Conservation (phyloP, 768 basidiomycete genomes). For the Clathrus columnatus region DNA sequence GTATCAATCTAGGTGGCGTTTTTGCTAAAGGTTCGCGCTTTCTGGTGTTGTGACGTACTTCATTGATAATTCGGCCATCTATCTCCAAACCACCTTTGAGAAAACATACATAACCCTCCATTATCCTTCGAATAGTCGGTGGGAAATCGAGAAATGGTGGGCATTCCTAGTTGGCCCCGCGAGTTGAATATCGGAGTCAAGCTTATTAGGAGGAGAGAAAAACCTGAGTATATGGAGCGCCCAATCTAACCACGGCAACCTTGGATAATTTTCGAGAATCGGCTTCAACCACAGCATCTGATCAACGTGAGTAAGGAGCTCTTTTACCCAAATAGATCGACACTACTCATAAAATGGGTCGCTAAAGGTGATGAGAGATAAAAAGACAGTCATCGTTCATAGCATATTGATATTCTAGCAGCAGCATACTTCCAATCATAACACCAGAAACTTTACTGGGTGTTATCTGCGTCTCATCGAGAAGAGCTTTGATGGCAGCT, state of each 20-base stretch:
- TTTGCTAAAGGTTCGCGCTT: constrained; percentile 32
- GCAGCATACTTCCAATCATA: constrained; percentile 42
- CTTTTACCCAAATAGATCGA: too few species aligned
- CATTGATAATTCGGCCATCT: constrained; percentile 11
- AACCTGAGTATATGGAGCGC: constrained; percentile 43
- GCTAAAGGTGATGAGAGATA: too few species aligned
- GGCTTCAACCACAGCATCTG: constrained; percentile 53
- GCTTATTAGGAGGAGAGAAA: not conserved
- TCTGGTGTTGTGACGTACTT: constrained; percentile 5
- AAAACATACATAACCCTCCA: constrained; percentile 28
- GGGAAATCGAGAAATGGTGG: constrained; percentile 52
- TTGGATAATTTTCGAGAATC: constrained; percentile 43
- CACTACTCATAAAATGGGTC: constrained; percentile 10
- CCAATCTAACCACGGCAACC: constrained; percentile 57
- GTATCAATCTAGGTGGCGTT: constrained; percentile 26
- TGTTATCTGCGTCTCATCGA: constrained; percentile 30
- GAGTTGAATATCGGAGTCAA: not conserved
- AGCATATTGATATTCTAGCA: not conserved
- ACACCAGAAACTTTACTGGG: constrained; percentile 37
- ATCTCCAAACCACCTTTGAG: constrained; percentile 35
- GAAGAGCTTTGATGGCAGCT: constrained; percentile 36
- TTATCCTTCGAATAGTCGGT: constrained; percentile 22
- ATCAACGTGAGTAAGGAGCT: constrained; percentile 31
- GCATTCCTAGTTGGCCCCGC: constrained; percentile 24
- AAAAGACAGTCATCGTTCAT: not conserved